phyloP scores from a whole-genome alignment of 108 stramenopile species.

The Cyclostephanos tholiformis region DNA sequence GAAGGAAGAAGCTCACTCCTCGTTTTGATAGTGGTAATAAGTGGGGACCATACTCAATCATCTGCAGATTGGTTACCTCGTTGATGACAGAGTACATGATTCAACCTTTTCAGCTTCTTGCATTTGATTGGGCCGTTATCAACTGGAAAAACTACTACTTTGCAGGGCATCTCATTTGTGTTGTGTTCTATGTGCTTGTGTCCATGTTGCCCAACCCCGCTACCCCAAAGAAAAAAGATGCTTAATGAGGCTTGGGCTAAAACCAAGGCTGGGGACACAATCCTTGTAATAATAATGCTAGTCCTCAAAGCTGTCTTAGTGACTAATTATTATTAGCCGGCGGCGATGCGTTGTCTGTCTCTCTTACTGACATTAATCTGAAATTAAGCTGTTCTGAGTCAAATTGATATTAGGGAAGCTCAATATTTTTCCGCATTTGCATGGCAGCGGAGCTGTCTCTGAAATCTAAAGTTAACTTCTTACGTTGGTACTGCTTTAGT shows the following conservation, averaged over 20 bases:
- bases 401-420: background rate
- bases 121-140: slow-evolving; percentile 61
- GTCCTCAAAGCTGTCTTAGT: no score
- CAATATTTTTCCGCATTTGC: background rate
- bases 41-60: slow-evolving; percentile 77
- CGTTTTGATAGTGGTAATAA: slow-evolving; percentile 69
- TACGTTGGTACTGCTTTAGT: background rate
- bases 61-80: slow-evolving; percentile 69
- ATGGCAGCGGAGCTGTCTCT: background rate
- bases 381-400: background rate
- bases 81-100: slow-evolving; percentile 81
- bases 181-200: slow-evolving; percentile 64
- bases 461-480: background rate
- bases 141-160: slow-evolving; percentile 80
- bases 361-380: background rate
- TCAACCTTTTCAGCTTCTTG: slow-evolving; percentile 76
- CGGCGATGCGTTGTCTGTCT: no score
- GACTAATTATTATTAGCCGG: no score
- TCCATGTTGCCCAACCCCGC: slow-evolving; percentile 57
- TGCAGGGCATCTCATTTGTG: slow-evolving; percentile 75
- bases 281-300: no score
- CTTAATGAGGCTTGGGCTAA: slow-evolving; percentile 1
- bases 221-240: slow-evolving; percentile 65
- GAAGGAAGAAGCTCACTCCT: slow-evolving; percentile 85
- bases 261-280: no score